These are phyloP conservation scores for Eimeria maxima DNA, from an alignment of 169 alveolate genomes.

Conservation along the genomic window DNA sequence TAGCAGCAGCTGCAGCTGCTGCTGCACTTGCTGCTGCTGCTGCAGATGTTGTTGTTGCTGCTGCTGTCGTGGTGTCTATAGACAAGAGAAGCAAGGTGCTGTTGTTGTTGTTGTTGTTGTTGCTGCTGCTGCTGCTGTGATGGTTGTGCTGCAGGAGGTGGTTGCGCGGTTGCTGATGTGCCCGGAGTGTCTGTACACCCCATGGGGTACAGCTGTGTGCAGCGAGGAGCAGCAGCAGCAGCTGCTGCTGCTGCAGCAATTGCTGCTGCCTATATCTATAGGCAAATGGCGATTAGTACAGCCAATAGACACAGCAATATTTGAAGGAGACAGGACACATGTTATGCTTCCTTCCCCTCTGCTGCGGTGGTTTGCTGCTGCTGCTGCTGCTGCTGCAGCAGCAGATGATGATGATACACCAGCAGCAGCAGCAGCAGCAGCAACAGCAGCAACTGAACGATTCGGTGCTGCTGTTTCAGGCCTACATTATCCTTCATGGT, in stretches of 20 bases:
- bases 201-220: constrained; percentile 39
- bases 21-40: neutral
- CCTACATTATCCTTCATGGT: constrained; percentile 22
- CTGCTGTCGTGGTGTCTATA: too few relatives aligned
- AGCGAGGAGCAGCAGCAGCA: constrained; percentile 63
- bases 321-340: constrained; percentile 3
- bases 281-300: neutral
- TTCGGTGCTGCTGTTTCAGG: neutral
- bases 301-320: neutral
- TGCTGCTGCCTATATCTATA: constrained; percentile 37
- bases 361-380: constrained; percentile 59
- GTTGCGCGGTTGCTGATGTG: constrained; percentile 60
- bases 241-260: constrained; percentile 64
- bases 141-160: too few relatives aligned
- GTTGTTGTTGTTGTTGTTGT: constrained; percentile 18
- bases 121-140: constrained; percentile 59
- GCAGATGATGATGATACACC: neutral
- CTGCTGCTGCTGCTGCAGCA: constrained; percentile 15
- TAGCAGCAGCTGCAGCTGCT: neutral
- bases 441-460: neutral
- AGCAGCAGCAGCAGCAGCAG: neutral
- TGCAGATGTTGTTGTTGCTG: too few relatives aligned
- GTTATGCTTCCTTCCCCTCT: constrained; percentile 10
- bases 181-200: constrained; percentile 62
- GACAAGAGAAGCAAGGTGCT: too few relatives aligned